A percentile compares a stretch with the other conserved stretches of the same genome.
Evolutionary conservation across 768 basidiomycete species (phyloP).

Genomic region (Sutorius australiensis): DNA sequence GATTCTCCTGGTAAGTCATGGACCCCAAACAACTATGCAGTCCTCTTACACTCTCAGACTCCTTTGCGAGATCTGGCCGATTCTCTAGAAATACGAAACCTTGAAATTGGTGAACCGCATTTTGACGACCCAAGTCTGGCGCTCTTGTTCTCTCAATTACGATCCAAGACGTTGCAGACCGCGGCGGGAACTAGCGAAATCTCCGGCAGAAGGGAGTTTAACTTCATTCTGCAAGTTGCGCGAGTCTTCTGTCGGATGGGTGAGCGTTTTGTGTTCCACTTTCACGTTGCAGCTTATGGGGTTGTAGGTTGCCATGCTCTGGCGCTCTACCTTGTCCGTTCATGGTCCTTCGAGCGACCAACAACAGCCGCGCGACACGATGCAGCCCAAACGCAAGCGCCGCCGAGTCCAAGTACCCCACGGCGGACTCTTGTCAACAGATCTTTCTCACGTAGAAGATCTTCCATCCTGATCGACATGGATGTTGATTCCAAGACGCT

Average conservation of each 20-base stretch:
- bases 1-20: conserved; percentile 69
- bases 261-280: conserved; percentile 34
- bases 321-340: conserved; percentile 84
- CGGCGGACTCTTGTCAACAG: conserved; percentile 49
- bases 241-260: conserved; percentile 95
- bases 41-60: conserved; percentile 42
- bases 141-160: conserved; percentile 83
- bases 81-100: conserved; percentile 49
- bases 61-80: conserved; percentile 71
- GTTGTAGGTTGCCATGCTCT: conserved; percentile 81
- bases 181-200: conserved; percentile 92
- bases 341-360: conserved; percentile 90
- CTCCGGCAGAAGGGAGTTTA: conserved; percentile 83
- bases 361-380: conserved; percentile 35
- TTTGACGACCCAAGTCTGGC: conserved; percentile 95
- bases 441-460: conserved; percentile 53
- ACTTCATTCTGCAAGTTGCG: conserved; percentile 92
- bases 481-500: conserved; percentile 63
- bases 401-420: conserved; percentile 43
- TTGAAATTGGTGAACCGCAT: conserved; percentile 75
- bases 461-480: conserved; percentile 89
- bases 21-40: neutral
- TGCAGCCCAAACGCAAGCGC: conserved; percentile 5
- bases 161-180: conserved; percentile 87
- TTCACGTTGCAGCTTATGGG: conserved; percentile 1